Evolutionary conservation across 192 early-diverging fungal genomes (phyloP), one percentile per base, ranked within the genome.

Genomic region (Coemansia sp.): DNA sequence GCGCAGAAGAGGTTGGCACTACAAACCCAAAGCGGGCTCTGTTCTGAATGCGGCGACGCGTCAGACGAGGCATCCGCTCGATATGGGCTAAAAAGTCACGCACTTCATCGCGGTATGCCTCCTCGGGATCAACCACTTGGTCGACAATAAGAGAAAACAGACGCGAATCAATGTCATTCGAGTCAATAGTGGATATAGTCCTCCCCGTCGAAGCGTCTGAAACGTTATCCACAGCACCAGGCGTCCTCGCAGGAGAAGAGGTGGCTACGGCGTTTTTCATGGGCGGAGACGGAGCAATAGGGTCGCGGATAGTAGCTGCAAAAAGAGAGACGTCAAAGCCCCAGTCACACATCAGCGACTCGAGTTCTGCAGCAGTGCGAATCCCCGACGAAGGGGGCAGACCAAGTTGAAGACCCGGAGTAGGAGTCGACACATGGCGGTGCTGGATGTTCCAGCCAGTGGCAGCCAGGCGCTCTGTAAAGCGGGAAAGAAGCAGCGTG

Each of bases 131-230:
- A 25, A 73, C 70, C 4, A 73, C 54, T 32, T 66, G 63, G 23
- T 73, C 63, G 28, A 73, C 63, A 42, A 73, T 58, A 18, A 73
- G 63, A 15, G 70, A 73, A 13, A 73, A 73, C 15, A 73, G 43
- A 4, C 43, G 50, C 10, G 70, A 66, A 20, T 66, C 63, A 20
- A 66, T 56, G 19, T 61, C 63, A n/a, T 54, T 55, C 5, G 53
- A 59, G 33, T 38, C 29, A n/a, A n/a, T n/a, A n/a, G n/a, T n/a
- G n/a, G n/a, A n/a, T n/a, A n/a, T n/a, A n/a, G n/a, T n/a, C n/a
- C n/a, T n/a, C n/a, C n/a, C n/a, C n/a, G n/a, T n/a, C n/a, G n/a
- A n/a, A n/a, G n/a, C n/a, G n/a, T n/a, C n/a, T n/a, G n/a, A n/a
- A n/a, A n/a, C n/a, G n/a, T n/a, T n/a, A n/a, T n/a, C n/a, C n/a